These are phyloP conservation scores for Euphrasia confusa DNA, from an alignment of 257 asterid species.

Conservation along the genomic window DNA sequence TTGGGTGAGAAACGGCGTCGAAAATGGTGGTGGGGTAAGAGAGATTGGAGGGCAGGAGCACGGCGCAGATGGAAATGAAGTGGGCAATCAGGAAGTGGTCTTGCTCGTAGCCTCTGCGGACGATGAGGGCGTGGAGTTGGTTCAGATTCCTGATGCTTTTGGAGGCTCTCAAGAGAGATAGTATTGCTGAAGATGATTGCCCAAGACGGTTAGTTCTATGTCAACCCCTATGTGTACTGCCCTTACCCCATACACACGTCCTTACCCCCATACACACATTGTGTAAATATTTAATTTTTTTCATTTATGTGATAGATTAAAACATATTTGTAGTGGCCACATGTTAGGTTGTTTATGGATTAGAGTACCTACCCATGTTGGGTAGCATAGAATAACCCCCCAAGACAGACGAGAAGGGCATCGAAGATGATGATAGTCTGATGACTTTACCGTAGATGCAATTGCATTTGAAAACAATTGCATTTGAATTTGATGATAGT, in stretches of 20 bases:
- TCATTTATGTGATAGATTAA: no score
- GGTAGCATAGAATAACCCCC: no score
- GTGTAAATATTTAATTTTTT: no score
- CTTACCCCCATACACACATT: no score
- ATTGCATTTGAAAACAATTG: slow-evolving; percentile 10
- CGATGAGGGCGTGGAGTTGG: slow-evolving; percentile 49
- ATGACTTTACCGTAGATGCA: background rate
- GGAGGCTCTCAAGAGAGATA: slow-evolving; percentile 40
- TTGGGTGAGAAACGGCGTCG: slow-evolving; percentile 43
- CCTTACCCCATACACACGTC: no score
- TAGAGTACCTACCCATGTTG: no score
- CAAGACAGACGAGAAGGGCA: slow-evolving; percentile 28
- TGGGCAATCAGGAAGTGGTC: slow-evolving; percentile 47
- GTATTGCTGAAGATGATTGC: slow-evolving; percentile 29
- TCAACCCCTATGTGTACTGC: no score
- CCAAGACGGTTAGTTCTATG: no score
- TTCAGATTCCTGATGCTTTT: slow-evolving; percentile 33
- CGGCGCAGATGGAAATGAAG: slow-evolving; percentile 42
- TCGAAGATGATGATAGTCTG: slow-evolving; percentile 22
- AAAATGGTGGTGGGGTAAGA: slow-evolving; percentile 46
- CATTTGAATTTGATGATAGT: no score
- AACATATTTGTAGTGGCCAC: no score
- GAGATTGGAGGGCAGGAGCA: slow-evolving; percentile 30
- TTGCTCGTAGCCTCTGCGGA: slow-evolving; percentile 60
- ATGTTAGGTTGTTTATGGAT: no score